Conservation (phyloP, 106 monocot genomes). For the Dioscorea dumetorum region DNA sequence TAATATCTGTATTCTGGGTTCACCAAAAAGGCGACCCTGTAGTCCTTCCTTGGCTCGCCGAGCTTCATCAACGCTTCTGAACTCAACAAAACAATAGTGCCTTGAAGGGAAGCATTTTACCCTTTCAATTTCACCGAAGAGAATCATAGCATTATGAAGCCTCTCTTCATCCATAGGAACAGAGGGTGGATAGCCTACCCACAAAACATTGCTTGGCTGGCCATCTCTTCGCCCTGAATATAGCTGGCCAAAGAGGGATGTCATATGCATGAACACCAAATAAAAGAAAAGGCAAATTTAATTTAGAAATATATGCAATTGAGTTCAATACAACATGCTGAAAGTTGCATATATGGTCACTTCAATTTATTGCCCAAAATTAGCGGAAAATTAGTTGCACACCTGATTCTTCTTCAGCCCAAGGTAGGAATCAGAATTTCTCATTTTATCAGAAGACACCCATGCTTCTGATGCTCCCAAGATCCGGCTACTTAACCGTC, state of each 20-base stretch:
- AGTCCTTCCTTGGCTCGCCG: constrained; percentile 88
- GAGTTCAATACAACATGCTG: too few relatives aligned
- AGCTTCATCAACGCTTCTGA: constrained; percentile 88
- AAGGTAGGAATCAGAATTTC: constrained; percentile 7
- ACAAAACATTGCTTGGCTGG: constrained; percentile 70
- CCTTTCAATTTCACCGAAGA: constrained; percentile 88
- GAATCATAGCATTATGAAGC: constrained; percentile 92
- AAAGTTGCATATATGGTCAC: background rate
- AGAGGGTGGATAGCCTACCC: constrained; percentile 70
- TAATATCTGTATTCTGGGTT: constrained; percentile 76
- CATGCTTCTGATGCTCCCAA: constrained; percentile 8
- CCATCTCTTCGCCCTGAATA: constrained; percentile 24
- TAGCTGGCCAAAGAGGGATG: background rate
- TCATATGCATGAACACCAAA: background rate
- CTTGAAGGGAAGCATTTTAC: constrained; percentile 61
- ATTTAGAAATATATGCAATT: too few relatives aligned
- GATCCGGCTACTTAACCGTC: constrained; percentile 12
- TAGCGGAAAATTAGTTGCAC: background rate
- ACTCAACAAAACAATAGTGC: constrained; percentile 73
- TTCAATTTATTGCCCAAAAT: background rate
- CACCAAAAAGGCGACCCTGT: constrained; percentile 90
- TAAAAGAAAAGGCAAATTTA: constrained; percentile 1
- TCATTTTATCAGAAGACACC: constrained; percentile 13
- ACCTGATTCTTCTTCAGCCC: constrained; percentile 35
- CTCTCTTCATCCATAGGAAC: constrained; percentile 69